Base-by-base conservation (phyloP, 1,139 yeast species). In the Suhomyces ambrosiae region DNA sequence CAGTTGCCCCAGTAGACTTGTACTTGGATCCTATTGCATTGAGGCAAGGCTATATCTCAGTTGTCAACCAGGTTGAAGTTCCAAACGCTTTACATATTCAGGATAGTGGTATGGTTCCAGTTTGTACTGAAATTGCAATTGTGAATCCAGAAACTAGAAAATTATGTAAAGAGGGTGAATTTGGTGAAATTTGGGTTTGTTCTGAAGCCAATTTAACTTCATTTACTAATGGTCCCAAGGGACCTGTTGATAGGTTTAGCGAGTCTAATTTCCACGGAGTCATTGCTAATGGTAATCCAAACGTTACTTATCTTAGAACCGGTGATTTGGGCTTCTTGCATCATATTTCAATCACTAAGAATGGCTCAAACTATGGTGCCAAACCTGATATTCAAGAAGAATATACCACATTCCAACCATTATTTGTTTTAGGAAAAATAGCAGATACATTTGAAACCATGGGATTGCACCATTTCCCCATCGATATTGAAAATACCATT, bases 101-200 rank as follows among this genome's bases (percentile, higher is more conserved):
- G 53, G 98, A 94, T 56, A 86, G 96, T 0, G 99, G 99, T 7
- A 86, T 90, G 76, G 97, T 90, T 0, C 95, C 97, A 0, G 92
- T 89, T 11, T 87, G 95, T 55, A 87, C 97, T 0, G 95, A 89
- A 56, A 80, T 94, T 28, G 94, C 96, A 1, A 86, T 92, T 45
- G 97, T 92, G 4, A 94, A 94, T 49, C 98, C 98, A 0, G 97
- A 90, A 57, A 92, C 97, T 0, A 63, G 78, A 33, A 65, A 68
- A 36, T 65, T 89, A 12, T 92, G 98, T 59, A 79, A 77, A 44
- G 84, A 82, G 41, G 97, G 97, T n/a, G 98, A 94, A 58, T 83
- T 81, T 58, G 99, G 99, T 26, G 98, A 92, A 63, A 89, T 92
- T 31, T 92, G 98, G 98, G 94, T 92, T 2, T 79, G 86, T 45